These are phyloP conservation scores for Blumeria hordei DNA, from an alignment of 2,329 filamentous ascomycete species.

Conservation along the genomic window DNA sequence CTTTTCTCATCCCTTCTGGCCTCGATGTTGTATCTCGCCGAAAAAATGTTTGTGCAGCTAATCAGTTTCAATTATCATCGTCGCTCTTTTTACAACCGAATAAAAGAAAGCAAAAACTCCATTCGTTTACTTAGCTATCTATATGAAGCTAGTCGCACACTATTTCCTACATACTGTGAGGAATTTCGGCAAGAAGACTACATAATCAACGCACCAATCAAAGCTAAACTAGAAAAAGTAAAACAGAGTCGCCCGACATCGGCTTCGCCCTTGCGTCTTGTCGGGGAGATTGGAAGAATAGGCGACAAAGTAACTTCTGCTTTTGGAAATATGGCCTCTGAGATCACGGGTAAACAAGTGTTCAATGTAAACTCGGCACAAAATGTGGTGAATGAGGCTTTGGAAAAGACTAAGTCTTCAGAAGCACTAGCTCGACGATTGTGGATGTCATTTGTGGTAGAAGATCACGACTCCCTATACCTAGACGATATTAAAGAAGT, in stretches of 20 bases:
- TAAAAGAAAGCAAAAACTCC: slow-evolving; percentile 76
- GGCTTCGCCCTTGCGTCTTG: slow-evolving; percentile 53
- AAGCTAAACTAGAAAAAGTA: slow-evolving; percentile 37
- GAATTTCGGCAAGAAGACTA: slow-evolving; percentile 88
- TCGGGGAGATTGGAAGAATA: slow-evolving; percentile 50
- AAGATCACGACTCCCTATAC: slow-evolving; percentile 59
- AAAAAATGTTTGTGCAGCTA: slow-evolving; percentile 57
- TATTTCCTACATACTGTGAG: slow-evolving; percentile 80
- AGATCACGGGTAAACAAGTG: slow-evolving; percentile 85
- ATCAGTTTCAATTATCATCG: slow-evolving; percentile 73
- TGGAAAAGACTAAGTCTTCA: slow-evolving; percentile 62
- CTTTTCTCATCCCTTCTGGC: slow-evolving; percentile 43
- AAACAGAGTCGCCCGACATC: slow-evolving; percentile 24
- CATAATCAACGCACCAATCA: slow-evolving; percentile 65
- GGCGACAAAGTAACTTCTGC: slow-evolving; percentile 85
- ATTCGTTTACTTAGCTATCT: slow-evolving; percentile 60
- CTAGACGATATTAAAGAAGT: slow-evolving; percentile 72
- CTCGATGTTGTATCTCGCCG: slow-evolving; percentile 45
- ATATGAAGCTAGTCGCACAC: slow-evolving; percentile 66
- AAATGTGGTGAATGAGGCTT: slow-evolving; percentile 66
- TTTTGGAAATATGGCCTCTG: slow-evolving; percentile 79
- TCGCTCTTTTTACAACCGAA: slow-evolving; percentile 57
- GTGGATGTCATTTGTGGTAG: slow-evolving; percentile 95
- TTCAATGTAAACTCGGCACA: slow-evolving; percentile 84
- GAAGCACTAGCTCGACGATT: slow-evolving; percentile 86